Conservation (phyloP, 2,329 filamentous ascomycete species). For the Penicillium sp. region DNA sequence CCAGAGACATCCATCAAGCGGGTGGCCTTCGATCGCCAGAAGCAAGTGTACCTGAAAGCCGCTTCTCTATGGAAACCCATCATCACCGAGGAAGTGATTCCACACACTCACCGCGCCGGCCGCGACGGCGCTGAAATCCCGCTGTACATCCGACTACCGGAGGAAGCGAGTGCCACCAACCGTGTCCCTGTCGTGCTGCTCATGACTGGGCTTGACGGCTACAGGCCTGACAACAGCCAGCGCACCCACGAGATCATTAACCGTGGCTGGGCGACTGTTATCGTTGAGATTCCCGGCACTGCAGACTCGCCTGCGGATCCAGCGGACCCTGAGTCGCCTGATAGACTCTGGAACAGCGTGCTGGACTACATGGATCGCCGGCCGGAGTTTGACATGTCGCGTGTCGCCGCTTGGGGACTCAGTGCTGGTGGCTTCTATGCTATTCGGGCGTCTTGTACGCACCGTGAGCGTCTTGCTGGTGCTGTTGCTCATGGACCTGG, state of each 20-base stretch:
- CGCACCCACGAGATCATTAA: constrained; percentile 62
- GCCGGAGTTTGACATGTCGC: constrained; percentile 56
- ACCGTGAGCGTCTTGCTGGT: constrained; percentile 55
- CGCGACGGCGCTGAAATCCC: constrained; percentile 60
- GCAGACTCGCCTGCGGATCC: constrained; percentile 67
- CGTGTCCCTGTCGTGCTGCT: constrained; percentile 56
- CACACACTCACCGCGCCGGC: constrained; percentile 53
- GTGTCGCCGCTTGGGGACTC: constrained; percentile 64
- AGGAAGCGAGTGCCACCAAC: constrained; percentile 40
- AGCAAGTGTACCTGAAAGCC: constrained; percentile 62
- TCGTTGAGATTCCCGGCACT: constrained; percentile 66
- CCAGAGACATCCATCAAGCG: constrained; percentile 50
- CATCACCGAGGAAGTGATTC: constrained; percentile 61
- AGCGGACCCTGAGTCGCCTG: constrained; percentile 58
- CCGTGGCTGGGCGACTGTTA: constrained; percentile 63
- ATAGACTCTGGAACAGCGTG: constrained; percentile 63
- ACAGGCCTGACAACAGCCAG: constrained; percentile 54
- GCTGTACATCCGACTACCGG: constrained; percentile 64
- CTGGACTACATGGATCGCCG: constrained; percentile 59
- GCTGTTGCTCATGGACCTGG: constrained; percentile 64
- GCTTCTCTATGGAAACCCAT: constrained; percentile 56
- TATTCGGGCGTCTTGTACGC: constrained; percentile 67
- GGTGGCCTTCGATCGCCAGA: constrained; percentile 65
- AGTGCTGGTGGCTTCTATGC: constrained; percentile 69
- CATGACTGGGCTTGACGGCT: constrained; percentile 60